phyloP scores from a whole-genome alignment of 805 yeast species.

The Torulaspora microellipsoides region DNA sequence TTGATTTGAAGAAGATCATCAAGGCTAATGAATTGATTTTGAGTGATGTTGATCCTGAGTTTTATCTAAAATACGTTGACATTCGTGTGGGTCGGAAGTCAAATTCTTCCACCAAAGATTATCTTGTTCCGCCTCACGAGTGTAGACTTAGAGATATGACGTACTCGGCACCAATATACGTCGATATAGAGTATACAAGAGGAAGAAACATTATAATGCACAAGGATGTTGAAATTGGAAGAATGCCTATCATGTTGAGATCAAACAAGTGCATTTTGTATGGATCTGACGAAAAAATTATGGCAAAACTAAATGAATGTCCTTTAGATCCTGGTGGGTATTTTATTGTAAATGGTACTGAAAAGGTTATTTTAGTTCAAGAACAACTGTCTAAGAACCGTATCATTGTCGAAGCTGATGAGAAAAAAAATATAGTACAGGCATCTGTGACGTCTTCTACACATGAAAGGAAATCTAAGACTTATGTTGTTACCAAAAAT shows the following conservation, averaged over 20 bases:
- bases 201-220: slow-evolving; percentile 90
- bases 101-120: slow-evolving; percentile 50
- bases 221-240: slow-evolving; percentile 87
- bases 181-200: slow-evolving; percentile 94
- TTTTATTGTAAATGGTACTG: slow-evolving; percentile 96
- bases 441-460: slow-evolving; percentile 98
- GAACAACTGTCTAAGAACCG: slow-evolving; percentile 96
- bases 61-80: slow-evolving; percentile 86
- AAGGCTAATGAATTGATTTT: slow-evolving; percentile 84
- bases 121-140: slow-evolving; percentile 83
- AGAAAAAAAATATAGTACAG: slow-evolving; percentile 87
- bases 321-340: slow-evolving; percentile 99
- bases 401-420: slow-evolving; percentile 97
- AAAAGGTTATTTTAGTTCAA: slow-evolving; percentile 92
- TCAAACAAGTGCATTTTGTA: slow-evolving; percentile 85
- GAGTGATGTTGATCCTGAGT: slow-evolving; percentile 96
- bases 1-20: slow-evolving; percentile 87
- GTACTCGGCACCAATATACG: slow-evolving; percentile 91
- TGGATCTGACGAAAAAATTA: slow-evolving; percentile 70
- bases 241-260: slow-evolving; percentile 98
- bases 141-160: slow-evolving; percentile 92
- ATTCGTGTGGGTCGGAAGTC: slow-evolving; percentile 84
- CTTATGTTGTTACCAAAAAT: slow-evolving; percentile 90
- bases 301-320: slow-evolving; percentile 90
- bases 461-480: slow-evolving; percentile 95